These are phyloP conservation scores for Venturia aucupariae DNA, from an alignment of 2,329 filamentous ascomycete genomes.

Conservation along the genomic window DNA sequence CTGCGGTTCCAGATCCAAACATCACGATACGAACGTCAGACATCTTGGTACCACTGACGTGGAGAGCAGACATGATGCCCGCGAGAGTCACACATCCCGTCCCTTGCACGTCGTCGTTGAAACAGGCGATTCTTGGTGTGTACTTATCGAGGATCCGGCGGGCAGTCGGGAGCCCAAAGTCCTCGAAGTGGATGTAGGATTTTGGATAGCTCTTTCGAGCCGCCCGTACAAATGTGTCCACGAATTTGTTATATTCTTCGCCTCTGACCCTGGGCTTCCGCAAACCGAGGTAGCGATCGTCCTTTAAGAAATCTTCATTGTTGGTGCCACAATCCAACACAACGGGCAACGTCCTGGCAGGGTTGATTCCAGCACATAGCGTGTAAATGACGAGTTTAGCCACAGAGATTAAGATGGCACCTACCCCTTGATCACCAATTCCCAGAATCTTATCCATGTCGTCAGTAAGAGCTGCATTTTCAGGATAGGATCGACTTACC, in stretches of 20 bases:
- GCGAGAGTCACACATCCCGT: conserved; percentile 82
- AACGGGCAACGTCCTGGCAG: conserved; percentile 66
- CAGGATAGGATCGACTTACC: conserved; percentile 25
- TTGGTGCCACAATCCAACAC: conserved; percentile 81
- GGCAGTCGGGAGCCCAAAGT: conserved; percentile 73
- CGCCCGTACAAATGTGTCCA: conserved; percentile 62
- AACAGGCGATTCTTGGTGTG: conserved; percentile 64
- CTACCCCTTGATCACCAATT: conserved; percentile 82
- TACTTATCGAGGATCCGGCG: conserved; percentile 69
- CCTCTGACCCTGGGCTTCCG: conserved; percentile 58
- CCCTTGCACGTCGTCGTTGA: conserved; percentile 87
- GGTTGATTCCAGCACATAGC: conserved; percentile 78
- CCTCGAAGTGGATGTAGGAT: conserved; percentile 83
- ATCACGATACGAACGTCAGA: conserved; percentile 62
- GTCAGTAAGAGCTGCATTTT: conserved; percentile 28
- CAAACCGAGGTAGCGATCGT: conserved; percentile 72
- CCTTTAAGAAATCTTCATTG: conserved; percentile 63
- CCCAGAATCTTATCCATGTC: conserved; percentile 56
- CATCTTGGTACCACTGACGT: conserved; percentile 58
- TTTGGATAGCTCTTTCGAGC: conserved; percentile 63
- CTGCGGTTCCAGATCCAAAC: conserved; percentile 74
- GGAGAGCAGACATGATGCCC: conserved; percentile 66
- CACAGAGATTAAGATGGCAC: conserved; percentile 73
- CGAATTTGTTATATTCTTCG: conserved; percentile 64
- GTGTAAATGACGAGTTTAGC: conserved; percentile 79